Conservation (phyloP, 2,329 filamentous ascomycete genomes). For the Coniella lustricola region DNA sequence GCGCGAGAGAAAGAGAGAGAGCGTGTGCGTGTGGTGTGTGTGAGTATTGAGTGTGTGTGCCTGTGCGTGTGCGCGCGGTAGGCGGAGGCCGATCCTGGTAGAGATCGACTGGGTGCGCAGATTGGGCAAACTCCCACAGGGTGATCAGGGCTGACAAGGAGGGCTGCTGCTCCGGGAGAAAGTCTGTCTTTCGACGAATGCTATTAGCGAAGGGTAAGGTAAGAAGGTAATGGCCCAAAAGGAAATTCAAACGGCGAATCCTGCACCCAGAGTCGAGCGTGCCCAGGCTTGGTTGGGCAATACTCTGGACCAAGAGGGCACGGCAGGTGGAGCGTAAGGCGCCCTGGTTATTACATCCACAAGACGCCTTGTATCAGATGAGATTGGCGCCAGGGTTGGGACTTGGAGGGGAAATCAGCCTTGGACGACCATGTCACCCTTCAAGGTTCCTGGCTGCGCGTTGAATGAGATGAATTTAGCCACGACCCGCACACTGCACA, state of each 20-base stretch:
- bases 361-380: slow-evolving; percentile 38
- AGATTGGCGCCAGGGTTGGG: slow-evolving; percentile 34
- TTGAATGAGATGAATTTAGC: slow-evolving; percentile 12
- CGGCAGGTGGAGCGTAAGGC: slow-evolving; percentile 36
- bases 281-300: slow-evolving; percentile 31
- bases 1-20: no score
- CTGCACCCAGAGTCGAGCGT: slow-evolving; percentile 14
- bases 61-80: slow-evolving; percentile 1
- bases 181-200: slow-evolving; percentile 10
- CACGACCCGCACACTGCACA: slow-evolving; percentile 9
- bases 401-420: slow-evolving; percentile 24
- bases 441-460: slow-evolving; percentile 9
- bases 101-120: slow-evolving; percentile 11
- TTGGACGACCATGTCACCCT: slow-evolving; percentile 14
- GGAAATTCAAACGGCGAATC: slow-evolving; percentile 25
- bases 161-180: slow-evolving; percentile 5
- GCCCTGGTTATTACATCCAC: slow-evolving; percentile 38
- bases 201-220: slow-evolving; percentile 16
- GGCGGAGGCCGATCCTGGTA: slow-evolving; percentile 10
- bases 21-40: not conserved
- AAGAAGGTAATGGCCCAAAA: slow-evolving; percentile 21
- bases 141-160: not conserved
- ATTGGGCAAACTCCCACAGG: slow-evolving; percentile 8
- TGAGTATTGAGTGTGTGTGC: slow-evolving; percentile 1
- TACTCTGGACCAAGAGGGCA: slow-evolving; percentile 33